phyloP scores from a whole-genome alignment of 345 rosid genomes.

The Citrus australasica region DNA sequence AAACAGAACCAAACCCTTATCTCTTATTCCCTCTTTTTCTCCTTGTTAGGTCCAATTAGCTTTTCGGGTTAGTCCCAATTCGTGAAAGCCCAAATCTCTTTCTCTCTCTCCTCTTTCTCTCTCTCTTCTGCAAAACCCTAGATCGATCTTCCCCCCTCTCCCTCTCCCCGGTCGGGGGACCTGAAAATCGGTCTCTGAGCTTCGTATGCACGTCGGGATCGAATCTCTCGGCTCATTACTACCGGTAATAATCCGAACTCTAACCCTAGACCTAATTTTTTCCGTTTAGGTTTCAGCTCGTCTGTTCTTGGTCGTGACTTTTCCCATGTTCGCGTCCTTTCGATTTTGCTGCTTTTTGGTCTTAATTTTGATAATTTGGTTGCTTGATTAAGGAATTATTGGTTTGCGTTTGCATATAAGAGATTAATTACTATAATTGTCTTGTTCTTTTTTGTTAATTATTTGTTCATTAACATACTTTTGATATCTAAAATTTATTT shows the following conservation, averaged over 20 bases:
- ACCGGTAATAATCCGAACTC: conserved; percentile 15
- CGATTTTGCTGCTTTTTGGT: background rate
- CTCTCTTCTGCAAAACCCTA: conserved; percentile 35
- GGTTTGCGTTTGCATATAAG: background rate
- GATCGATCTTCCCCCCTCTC: conserved; percentile 25
- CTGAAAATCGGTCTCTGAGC: conserved; percentile 13
- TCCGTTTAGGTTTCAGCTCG: background rate
- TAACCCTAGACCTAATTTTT: background rate
- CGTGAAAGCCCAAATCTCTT: conserved; percentile 45
- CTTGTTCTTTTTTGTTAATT: background rate
- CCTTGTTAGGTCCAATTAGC: conserved; percentile 44
- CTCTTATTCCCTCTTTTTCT: background rate
- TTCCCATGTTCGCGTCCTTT: background rate
- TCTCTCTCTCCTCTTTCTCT: background rate
- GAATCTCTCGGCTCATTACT: background rate
- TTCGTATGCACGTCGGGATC: conserved; percentile 14
- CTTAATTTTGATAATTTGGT: background rate
- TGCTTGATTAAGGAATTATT: background rate
- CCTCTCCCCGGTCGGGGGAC: background rate
- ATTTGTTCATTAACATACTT: background rate
- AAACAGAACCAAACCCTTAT: conserved; percentile 9
- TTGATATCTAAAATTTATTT: background rate
- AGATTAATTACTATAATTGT: background rate
- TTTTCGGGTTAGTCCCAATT: conserved; percentile 34
- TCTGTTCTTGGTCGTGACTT: background rate